Evolutionary conservation across 1,284 basidiomycete species (phyloP).

Genomic region (Ustilago hordei): DNA sequence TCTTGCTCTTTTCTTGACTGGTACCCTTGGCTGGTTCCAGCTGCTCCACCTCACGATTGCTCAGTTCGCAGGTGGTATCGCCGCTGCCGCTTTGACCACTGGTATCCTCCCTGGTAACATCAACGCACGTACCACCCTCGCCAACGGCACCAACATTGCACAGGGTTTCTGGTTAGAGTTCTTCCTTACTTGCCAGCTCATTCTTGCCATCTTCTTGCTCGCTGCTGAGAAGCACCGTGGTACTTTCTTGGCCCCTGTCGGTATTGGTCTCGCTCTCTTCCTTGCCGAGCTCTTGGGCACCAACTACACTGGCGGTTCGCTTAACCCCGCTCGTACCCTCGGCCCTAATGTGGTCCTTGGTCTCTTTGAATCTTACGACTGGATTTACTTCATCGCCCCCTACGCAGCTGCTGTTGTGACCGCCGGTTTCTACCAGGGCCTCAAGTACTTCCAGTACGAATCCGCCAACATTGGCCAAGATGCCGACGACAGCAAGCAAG

Average conservation of each 20-base stretch:
- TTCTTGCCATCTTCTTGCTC: constrained; percentile 70
- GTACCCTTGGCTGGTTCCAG: constrained; percentile 70
- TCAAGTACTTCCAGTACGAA: constrained; percentile 55
- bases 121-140: constrained; percentile 70
- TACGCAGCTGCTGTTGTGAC: constrained; percentile 53
- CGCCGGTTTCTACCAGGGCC: constrained; percentile 46
- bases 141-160: constrained; percentile 56
- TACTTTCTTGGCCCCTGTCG: constrained; percentile 59
- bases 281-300: constrained; percentile 53
- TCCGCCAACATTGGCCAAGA: constrained; percentile 59
- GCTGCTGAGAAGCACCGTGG: constrained; percentile 72
- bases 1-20: constrained; percentile 71
- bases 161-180: constrained; percentile 70
- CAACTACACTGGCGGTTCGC: constrained; percentile 59
- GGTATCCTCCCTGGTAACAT: constrained; percentile 70
- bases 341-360: constrained; percentile 53
- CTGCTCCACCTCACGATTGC: constrained; percentile 70
- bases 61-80: constrained; percentile 72
- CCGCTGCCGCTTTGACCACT: constrained; percentile 70
- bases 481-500: constrained; percentile 45
- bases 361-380: constrained; percentile 41
- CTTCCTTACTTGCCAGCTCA: constrained; percentile 71
- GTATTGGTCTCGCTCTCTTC: constrained; percentile 60
- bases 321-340: constrained; percentile 60
- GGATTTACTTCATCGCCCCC: constrained; percentile 59